phyloP scores from a whole-genome alignment of 805 yeast species.

The Wickerhamiella lipophila region DNA sequence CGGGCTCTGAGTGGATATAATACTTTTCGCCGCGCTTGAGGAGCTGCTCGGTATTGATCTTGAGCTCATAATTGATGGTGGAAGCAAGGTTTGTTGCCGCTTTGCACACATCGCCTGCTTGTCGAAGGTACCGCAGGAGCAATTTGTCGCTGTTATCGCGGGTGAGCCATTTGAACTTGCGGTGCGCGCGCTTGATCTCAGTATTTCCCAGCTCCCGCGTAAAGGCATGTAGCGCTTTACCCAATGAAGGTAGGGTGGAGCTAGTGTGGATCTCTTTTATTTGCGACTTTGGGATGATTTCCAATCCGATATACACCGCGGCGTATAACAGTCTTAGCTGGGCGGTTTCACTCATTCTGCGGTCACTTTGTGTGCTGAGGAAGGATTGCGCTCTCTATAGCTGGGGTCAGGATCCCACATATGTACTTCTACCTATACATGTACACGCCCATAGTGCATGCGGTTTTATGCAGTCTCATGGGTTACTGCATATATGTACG shows the following conservation, averaged over 20 bases:
- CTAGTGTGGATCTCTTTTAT: not conserved
- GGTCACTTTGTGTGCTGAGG: no score
- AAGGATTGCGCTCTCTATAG: no score
- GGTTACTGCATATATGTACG: no score
- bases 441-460: no score
- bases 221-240: not conserved
- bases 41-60: constrained; percentile 4
- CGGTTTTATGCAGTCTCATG: no score
- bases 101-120: not conserved
- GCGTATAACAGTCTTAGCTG: constrained; percentile 4
- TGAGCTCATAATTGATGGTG: not conserved
- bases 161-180: constrained; percentile 7
- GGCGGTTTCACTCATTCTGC: not conserved
- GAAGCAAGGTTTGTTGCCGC: not conserved
- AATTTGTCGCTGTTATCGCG: constrained; percentile 4
- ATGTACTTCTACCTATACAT: no score
- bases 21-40: constrained; percentile 9
- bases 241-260: not conserved
- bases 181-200: constrained; percentile 1
- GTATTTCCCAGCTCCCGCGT: not conserved
- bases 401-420: no score
- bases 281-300: not conserved
- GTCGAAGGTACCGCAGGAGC: constrained; percentile 2
- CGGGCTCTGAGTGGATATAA: constrained; percentile 7
- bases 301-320: constrained; percentile 1